These are phyloP conservation scores for Pythium volutum DNA, from an alignment of 352 stramenopile genomes.

Conservation along the genomic window DNA sequence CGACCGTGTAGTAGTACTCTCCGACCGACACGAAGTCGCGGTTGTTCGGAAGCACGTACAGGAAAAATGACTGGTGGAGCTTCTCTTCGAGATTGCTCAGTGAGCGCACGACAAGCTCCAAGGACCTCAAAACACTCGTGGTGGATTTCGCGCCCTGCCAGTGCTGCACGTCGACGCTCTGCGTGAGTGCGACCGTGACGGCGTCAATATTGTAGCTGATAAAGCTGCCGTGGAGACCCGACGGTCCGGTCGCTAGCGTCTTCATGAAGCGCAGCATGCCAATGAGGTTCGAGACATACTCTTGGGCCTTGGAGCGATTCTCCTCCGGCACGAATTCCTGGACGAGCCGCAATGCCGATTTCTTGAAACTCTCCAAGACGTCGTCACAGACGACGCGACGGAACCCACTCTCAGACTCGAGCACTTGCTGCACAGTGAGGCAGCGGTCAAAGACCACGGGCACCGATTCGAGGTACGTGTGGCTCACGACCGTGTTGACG, in stretches of 20 bases:
- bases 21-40: constrained; percentile 82
- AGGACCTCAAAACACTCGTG: constrained; percentile 41
- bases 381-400: constrained; percentile 1
- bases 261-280: constrained; percentile 85
- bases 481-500: constrained; percentile 70
- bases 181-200: constrained; percentile 51
- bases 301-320: constrained; percentile 20
- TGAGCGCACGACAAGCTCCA: constrained; percentile 69
- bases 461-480: constrained; percentile 45
- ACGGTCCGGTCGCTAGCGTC: constrained; percentile 56
- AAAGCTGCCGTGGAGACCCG: constrained; percentile 69
- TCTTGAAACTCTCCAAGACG: not conserved
- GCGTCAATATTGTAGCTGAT: constrained; percentile 87
- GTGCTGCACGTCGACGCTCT: constrained; percentile 21
- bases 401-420: not conserved
- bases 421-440: constrained; percentile 21
- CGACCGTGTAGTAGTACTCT: constrained; percentile 83
- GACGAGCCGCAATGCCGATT: constrained; percentile 1
- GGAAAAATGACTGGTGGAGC: constrained; percentile 86
- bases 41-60: constrained; percentile 78
- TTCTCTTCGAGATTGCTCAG: constrained; percentile 89
- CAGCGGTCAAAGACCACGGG: constrained; percentile 49
- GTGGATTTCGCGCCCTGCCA: constrained; percentile 25
- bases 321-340: constrained; percentile 9
- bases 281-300: constrained; percentile 53